Evolutionary conservation across 2,329 filamentous ascomycete genomes (phyloP), one percentile per base, ranked within the genome.

Genomic region (Ophiosphaerella herpotricha): DNA sequence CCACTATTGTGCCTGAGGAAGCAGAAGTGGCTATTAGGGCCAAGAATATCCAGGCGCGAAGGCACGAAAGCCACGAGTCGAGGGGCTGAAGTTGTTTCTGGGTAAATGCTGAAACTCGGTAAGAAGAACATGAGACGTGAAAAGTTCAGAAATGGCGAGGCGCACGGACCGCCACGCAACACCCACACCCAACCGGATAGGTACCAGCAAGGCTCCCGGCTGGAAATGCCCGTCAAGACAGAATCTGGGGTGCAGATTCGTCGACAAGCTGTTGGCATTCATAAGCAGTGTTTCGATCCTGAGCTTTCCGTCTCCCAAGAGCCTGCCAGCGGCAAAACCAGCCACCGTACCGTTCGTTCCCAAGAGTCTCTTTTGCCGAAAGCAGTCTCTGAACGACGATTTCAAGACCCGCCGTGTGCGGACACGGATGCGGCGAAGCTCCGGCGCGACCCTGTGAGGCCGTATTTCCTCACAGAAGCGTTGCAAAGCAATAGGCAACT

Each of bases 81-180:
- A 52, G 48, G 62, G 50, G 55, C 50, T 41, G 44, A 45, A 52
- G 38, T 58, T 62, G 67, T 70, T 67, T 68, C 60, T 60, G 56
- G 51, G 44, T 42, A 60, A 57, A 62, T 60, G 59, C 64, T 73
- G 69, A 73, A 73, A 73, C 70, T 53, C 41, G 57, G 52, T 32
- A 54, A 47, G 48, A 39, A 60, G 47, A 48, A 63, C 54, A 45
- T 49, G 46, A 64, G 59, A 63, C 61, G 61, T 16, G 13, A 32
- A 21, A 13, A 42, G 45, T 48, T 38, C 35, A 33, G 33, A 33
- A 31, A 38, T 18, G 12, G 32, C 23, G 13, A 18, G 36, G 7
- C 9, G 45, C 45, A 48, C 38, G 31, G 45, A 38, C 45, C 32
- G 31, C 14, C 16, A n/a, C 29, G 26, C 23, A 34, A 32, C 39